Percentiles rank a stretch among this genome's conserved stretches.
phyloP scores from a whole-genome alignment of 2,329 filamentous ascomycete genomes.

The Penicillium concentricum region DNA sequence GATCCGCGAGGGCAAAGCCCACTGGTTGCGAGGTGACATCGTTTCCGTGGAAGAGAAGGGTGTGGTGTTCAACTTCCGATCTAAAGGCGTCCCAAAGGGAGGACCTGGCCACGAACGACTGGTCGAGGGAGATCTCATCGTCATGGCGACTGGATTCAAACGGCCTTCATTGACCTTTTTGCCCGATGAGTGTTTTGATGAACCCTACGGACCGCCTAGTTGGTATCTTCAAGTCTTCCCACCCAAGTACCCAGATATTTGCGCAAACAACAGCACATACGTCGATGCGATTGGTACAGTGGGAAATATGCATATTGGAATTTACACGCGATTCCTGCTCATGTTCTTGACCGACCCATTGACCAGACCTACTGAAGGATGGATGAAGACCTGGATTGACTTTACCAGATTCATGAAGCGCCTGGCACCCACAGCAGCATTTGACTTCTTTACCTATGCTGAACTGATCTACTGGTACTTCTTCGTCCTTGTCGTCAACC shows the following conservation, averaged over 20 bases:
- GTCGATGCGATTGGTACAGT: constrained; percentile 77
- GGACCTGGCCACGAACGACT: constrained; percentile 67
- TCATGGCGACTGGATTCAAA: constrained; percentile 81
- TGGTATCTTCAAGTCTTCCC: constrained; percentile 91
- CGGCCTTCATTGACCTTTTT: constrained; percentile 72
- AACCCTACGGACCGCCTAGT: constrained; percentile 74
- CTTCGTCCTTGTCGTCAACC: constrained; percentile 76
- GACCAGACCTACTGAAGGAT: constrained; percentile 66
- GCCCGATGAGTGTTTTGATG: constrained; percentile 68
- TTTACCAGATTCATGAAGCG: constrained; percentile 73
- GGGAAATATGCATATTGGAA: constrained; percentile 85
- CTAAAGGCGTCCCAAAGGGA: constrained; percentile 70
- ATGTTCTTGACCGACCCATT: constrained; percentile 83
- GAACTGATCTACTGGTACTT: constrained; percentile 84
- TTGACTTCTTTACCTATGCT: constrained; percentile 87
- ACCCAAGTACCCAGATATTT: constrained; percentile 68
- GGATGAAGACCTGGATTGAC: constrained; percentile 86
- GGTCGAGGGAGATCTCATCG: constrained; percentile 71
- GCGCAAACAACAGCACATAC: constrained; percentile 82
- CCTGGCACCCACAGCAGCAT: constrained; percentile 69
- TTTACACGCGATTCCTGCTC: constrained; percentile 80
- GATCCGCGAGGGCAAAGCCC: constrained; percentile 67
- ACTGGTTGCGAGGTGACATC: constrained; percentile 82
- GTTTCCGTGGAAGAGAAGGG: constrained; percentile 62
- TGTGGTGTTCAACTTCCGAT: constrained; percentile 69